Percentiles rank a stretch among this genome's conserved stretches.
Evolutionary conservation across 257 asterid genomes (phyloP).

Genomic region (Lycium ferocissimum): DNA sequence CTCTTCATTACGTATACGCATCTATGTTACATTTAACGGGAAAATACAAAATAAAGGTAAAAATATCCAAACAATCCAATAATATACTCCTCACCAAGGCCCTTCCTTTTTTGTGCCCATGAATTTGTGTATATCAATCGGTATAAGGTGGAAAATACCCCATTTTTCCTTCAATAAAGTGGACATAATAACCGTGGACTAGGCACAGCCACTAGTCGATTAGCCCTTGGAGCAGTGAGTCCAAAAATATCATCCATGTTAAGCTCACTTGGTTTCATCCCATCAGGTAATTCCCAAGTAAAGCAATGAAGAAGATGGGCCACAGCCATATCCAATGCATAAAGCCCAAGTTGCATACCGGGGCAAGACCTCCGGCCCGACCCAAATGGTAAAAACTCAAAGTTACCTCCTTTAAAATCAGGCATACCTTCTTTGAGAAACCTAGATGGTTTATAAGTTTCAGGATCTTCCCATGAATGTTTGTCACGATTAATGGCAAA

Average conservation of each 20-base stretch:
- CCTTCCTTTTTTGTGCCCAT: not conserved
- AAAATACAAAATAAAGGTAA: not conserved
- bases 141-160: not conserved
- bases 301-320: conserved; percentile 83
- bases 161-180: conserved; percentile 44
- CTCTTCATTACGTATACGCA: not conserved
- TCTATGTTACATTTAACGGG: not conserved
- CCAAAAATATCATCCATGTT: conserved; percentile 81
- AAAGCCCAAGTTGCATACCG: conserved; percentile 93
- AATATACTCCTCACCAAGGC: not conserved
- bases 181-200: conserved; percentile 65
- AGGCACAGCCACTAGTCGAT: conserved; percentile 77
- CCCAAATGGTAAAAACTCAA: conserved; percentile 89
- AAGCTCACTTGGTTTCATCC: conserved; percentile 81
- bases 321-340: conserved; percentile 78
- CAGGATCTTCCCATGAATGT: conserved; percentile 76
- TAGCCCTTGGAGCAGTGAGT: conserved; percentile 84
- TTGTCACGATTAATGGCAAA: conserved; percentile 86
- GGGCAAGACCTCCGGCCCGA: conserved; percentile 97
- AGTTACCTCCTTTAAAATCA: conserved; percentile 70
- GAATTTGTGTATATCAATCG: not conserved
- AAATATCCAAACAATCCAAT: not conserved
- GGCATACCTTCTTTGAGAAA: conserved; percentile 59
- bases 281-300: conserved; percentile 88
- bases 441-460: conserved; percentile 58